Evolutionary conservation across 176 grass and related monocot genomes (phyloP), one percentile per base, ranked within the genome.

Genomic region (Aegilops umbellulata): DNA sequence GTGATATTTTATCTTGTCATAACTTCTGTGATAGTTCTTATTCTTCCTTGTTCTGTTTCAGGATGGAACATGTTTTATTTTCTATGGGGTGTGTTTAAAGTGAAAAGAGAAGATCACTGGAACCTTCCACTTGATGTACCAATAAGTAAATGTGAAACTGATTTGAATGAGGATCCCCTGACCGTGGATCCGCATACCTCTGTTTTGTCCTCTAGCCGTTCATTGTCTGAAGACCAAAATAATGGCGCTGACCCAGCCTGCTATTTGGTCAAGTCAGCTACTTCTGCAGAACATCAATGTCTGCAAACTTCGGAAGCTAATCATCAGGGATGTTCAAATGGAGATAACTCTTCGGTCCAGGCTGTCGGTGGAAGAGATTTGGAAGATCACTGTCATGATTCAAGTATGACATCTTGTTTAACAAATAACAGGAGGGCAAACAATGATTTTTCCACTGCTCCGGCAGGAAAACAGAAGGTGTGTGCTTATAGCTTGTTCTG

Each of bases 21-120:
- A 79, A 30, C 14, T 65, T 84, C 74, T 77, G 29, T 49, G 49
- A 65, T 76, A 41, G 24, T 66, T 87, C 7, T 7, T 69, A 82
- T 87, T 67, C 39, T 83, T 65, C 63, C 84, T 58, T 92, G 22
- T 83, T 66, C 30, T 84, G 2, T 65, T 86, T 89, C 79, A 99
- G 97, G 94, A 66, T 99, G 97, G 97, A 99, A 99, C 57, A 96
- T 89, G 85, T 84, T 99, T 65, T 99, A 88, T 90, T 99, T 90
- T 79, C 92, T 99, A 30, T 99, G 94, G 94, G 97, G 97, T 72
- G 84, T 99, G 51, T 96, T 99, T 71, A 91, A 88, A 91, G 85
- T 88, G 62, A 75, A 77, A 47, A 91, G 47, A 60, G 74, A 86
- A 86, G 83, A 81, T 60, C 65, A 41, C 60, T 80, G 74, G 60